Conservation (phyloP, 495 filamentous ascomycete genomes). For the Saxophila tyrrhenica region DNA sequence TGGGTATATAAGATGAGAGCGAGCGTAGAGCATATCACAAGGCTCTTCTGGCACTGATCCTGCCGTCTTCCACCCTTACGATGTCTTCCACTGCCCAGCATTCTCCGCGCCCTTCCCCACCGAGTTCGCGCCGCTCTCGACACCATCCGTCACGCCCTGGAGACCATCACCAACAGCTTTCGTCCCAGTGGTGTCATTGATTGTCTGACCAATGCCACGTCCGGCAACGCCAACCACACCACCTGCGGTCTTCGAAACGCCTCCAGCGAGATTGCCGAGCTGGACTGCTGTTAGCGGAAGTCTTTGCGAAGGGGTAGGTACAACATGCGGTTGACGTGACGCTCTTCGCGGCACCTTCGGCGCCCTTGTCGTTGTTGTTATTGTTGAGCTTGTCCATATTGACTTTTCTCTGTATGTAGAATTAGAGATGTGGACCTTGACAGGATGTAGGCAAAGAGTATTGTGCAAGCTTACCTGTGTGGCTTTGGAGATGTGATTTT, state of each 20-base stretch:
- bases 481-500: neutral
- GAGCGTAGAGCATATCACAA: too few species aligned
- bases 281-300: neutral
- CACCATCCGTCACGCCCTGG: conserved; percentile 9
- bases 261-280: conserved; percentile 15
- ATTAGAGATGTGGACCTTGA: neutral
- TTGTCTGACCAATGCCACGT: conserved; percentile 12
- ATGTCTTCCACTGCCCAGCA: conserved; percentile 17
- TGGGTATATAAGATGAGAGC: too few species aligned
- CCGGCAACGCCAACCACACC: conserved; percentile 2
- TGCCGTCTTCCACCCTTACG: neutral
- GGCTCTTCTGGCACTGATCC: too few species aligned
- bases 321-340: conserved; percentile 16
- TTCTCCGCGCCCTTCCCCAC: conserved; percentile 18
- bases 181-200: conserved; percentile 17
- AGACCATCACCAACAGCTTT: conserved; percentile 17
- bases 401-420: neutral
- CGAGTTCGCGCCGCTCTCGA: conserved; percentile 6
- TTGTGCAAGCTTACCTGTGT: too few species aligned
- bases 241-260: conserved; percentile 11
- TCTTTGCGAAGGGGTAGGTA: neutral
- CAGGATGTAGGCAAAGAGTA: neutral
- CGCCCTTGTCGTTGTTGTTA: conserved; percentile 11
- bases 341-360: conserved; percentile 14
- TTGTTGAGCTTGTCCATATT: neutral